Base-by-base conservation (phyloP, 1,139 yeast species). In the Magnusiomyces fungicola region DNA sequence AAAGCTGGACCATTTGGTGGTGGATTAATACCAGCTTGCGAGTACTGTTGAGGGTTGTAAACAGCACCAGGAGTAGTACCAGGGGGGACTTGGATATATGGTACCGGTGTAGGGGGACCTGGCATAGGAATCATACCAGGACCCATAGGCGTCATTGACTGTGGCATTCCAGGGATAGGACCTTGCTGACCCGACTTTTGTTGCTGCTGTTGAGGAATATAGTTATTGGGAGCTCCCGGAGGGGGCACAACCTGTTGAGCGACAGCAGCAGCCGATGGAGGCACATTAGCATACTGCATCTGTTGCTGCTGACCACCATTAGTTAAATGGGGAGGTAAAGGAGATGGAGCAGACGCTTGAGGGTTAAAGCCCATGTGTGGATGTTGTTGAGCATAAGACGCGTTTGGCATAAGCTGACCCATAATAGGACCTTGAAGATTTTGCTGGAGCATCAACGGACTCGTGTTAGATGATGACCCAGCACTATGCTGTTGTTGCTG, bases 31-130 rank as follows among this genome's bases (percentile, higher is more conserved):
- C 45, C 45, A 2, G 45, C 29, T 22, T 43, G 45, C 14, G 45
- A 38, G 21, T 12, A 43, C 29, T 43, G 45, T 16, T 43, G 45
- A 10, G 45, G 39, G 19, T 33, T 43, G 23, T 43, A 43, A 21
- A 43, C 45, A n/a, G 38, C 45, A 4, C 38, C 38, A 21, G 45
- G 39, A 3, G 45, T 32, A 14, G 30, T 29, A 22, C 39, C 48
- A 3, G 51, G 51, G 7, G 47, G 46, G 1, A 49, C 47, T 12
- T 46, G 41, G 10, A 47, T 47, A 22, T 43, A 43, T 22, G 45
- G 45, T 9, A 30, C 38, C 9, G 27, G 38, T 3, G 27, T 32
- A 9, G 45, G 34, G 4, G 45, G 39, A 21, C 37, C 39, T 7
- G 38, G 39, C n/a, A 24, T n/a, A 2, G 45, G 30, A 18, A 43